A percentile compares a stretch with the other conserved stretches of the same genome.
These are phyloP conservation scores for Perilla frutescens DNA, from an alignment of 257 asterid species.

Conservation along the genomic window DNA sequence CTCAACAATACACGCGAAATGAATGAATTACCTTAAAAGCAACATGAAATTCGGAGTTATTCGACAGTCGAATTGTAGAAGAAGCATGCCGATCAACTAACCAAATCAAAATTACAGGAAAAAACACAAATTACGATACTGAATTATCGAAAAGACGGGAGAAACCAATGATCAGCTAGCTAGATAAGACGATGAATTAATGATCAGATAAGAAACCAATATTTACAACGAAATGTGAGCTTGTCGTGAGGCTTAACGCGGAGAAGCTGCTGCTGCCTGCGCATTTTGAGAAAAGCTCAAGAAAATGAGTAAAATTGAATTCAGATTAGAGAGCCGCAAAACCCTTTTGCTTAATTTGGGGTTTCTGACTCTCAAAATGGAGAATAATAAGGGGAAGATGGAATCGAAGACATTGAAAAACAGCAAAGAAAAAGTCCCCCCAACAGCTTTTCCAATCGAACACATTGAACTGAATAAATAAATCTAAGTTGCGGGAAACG, in stretches of 20 bases:
- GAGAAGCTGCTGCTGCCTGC: not conserved
- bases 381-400: not conserved
- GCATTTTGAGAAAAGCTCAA: not conserved
- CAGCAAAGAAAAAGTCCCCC: not conserved
- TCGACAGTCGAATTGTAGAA: not conserved
- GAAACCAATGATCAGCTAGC: not conserved
- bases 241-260: not conserved
- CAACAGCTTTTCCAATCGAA: not conserved
- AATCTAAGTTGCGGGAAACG: not conserved
- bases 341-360: not conserved
- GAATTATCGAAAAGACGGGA: not conserved
- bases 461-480: not conserved
- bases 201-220: not conserved
- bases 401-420: not conserved
- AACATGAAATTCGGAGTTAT: not conserved
- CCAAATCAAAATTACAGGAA: not conserved
- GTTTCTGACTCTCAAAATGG: not conserved
- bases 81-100: slow-evolving; percentile 1
- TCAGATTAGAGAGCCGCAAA: not conserved
- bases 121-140: not conserved
- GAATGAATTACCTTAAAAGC: not conserved
- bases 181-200: not conserved
- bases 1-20: not conserved
- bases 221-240: not conserved
- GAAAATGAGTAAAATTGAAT: not conserved